Conservation (phyloP, 1,284 basidiomycete species). For the Cutaneotrichosporon sp. region DNA sequence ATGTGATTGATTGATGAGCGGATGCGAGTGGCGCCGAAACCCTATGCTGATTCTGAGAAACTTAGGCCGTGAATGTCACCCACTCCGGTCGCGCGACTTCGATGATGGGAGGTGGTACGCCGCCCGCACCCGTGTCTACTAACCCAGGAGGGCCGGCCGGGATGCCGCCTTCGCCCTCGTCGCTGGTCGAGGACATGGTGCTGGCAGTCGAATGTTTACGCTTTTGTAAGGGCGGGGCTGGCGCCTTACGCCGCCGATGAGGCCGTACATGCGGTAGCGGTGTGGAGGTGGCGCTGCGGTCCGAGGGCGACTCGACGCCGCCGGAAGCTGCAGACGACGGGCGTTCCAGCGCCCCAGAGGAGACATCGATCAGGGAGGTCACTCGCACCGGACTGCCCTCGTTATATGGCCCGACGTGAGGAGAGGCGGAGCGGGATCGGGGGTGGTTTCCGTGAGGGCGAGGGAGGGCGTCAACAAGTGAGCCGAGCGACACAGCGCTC, state of each 20-base stretch:
- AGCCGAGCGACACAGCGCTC: conserved; percentile 9
- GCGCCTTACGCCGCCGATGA: conserved; percentile 22
- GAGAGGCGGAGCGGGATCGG: too few species aligned
- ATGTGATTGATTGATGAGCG: too few species aligned
- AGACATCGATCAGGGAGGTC: conserved; percentile 40
- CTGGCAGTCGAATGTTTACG: conserved; percentile 18
- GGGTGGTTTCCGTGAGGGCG: neutral
- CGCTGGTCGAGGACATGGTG: conserved; percentile 2
- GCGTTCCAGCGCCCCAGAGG: conserved; percentile 23
- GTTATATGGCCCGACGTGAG: too few species aligned
- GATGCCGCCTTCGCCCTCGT: conserved; percentile 6
- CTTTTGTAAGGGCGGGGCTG: conserved; percentile 31
- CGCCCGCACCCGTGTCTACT: conserved; percentile 27
- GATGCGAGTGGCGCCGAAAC: too few species aligned
- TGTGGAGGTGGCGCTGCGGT: conserved; percentile 10
- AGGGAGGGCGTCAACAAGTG: conserved; percentile 9
- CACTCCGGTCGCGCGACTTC: conserved; percentile 28
- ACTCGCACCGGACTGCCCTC: conserved; percentile 32
- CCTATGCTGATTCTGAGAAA: too few species aligned
- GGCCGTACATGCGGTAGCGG: conserved; percentile 2
- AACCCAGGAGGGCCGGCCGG: conserved; percentile 15
- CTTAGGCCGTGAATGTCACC: conserved; percentile 32
- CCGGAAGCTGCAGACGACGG: neutral
- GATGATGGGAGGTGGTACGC: conserved; percentile 38
- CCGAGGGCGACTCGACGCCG: conserved; percentile 8